Evolutionary conservation across 345 rosid genomes (phyloP).

Genomic region (Garcia nutans): DNA sequence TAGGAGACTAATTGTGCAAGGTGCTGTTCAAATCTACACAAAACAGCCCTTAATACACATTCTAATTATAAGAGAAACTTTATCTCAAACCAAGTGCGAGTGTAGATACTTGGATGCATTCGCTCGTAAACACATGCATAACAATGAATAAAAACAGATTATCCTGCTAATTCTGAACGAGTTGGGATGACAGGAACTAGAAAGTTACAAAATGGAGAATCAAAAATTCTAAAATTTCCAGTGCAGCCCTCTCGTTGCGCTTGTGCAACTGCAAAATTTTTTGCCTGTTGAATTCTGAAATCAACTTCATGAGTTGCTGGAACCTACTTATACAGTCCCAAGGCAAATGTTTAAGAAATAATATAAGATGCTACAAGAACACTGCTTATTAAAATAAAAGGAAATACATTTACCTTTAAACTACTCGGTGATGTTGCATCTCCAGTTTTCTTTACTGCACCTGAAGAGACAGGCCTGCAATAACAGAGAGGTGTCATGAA

Average conservation of each 20-base stretch:
- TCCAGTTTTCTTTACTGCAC: conserved; percentile 1
- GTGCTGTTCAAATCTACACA: too few species aligned
- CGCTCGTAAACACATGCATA: background rate
- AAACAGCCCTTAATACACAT: too few species aligned
- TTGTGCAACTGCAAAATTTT: conserved; percentile 45
- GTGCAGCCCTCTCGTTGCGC: conserved; percentile 53
- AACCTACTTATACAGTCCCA: conserved; percentile 9
- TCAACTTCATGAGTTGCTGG: background rate
- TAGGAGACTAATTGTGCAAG: too few species aligned
- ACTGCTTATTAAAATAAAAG: background rate
- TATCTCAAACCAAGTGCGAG: too few species aligned
- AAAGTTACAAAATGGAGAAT: conserved; percentile 53
- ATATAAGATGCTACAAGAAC: too few species aligned
- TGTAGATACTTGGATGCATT: background rate
- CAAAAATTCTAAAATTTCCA: conserved; percentile 44
- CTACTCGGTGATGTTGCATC: conserved; percentile 6
- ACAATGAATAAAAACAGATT: background rate
- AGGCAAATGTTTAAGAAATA: background rate
- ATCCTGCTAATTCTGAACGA: conserved; percentile 42
- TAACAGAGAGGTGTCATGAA: background rate
- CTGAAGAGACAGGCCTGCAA: conserved; percentile 10
- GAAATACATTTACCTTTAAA: background rate
- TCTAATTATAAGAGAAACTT: too few species aligned
- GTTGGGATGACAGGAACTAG: conserved; percentile 57
- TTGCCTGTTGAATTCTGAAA: conserved; percentile 38